Evolutionary conservation across 805 yeast genomes (phyloP).

Genomic region (Wickerhamiella nectarea): DNA sequence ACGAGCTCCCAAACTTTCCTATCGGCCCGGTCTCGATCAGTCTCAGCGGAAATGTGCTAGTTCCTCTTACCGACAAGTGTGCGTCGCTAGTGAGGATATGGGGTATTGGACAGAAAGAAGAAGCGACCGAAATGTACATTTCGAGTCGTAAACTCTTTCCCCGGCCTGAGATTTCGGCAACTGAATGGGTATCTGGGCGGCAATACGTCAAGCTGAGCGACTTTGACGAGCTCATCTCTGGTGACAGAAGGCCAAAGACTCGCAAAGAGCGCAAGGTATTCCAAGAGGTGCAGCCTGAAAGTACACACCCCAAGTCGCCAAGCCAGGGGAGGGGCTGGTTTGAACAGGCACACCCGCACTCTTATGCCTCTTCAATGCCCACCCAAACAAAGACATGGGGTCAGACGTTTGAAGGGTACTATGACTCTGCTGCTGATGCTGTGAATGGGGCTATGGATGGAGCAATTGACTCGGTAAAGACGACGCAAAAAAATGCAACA

Average conservation of each 20-base stretch:
- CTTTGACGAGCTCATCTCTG: slow-evolving; percentile 54
- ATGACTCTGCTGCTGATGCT: slow-evolving; percentile 22
- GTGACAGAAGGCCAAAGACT: slow-evolving; percentile 52
- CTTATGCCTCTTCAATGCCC: slow-evolving; percentile 1
- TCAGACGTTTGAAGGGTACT: slow-evolving; percentile 20
- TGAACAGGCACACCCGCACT: slow-evolving; percentile 6
- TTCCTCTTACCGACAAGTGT: slow-evolving; percentile 41
- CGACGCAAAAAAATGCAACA: slow-evolving; percentile 16
- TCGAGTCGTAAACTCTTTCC: slow-evolving; percentile 49
- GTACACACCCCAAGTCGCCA: not conserved
- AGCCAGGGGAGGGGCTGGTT: slow-evolving; percentile 8
- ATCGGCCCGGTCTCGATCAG: slow-evolving; percentile 25
- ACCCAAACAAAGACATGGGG: slow-evolving; percentile 19
- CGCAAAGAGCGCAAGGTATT: slow-evolving; percentile 22
- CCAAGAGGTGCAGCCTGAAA: not conserved
- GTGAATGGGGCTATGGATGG: slow-evolving; percentile 46
- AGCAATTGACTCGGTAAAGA: slow-evolving; percentile 19
- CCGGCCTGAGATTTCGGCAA: slow-evolving; percentile 65
- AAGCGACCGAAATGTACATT: slow-evolving; percentile 47
- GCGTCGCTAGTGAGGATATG: slow-evolving; percentile 42
- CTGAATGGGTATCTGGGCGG: slow-evolving; percentile 79
- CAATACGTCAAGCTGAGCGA: slow-evolving; percentile 48
- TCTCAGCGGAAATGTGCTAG: slow-evolving; percentile 26
- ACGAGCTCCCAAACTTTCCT: slow-evolving; percentile 12
- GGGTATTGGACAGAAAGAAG: slow-evolving; percentile 29